A percentile compares a stretch with the other conserved stretches of the same genome.
Evolutionary conservation across 306 rosid genomes (phyloP).

Genomic region (Glycine soja): DNA sequence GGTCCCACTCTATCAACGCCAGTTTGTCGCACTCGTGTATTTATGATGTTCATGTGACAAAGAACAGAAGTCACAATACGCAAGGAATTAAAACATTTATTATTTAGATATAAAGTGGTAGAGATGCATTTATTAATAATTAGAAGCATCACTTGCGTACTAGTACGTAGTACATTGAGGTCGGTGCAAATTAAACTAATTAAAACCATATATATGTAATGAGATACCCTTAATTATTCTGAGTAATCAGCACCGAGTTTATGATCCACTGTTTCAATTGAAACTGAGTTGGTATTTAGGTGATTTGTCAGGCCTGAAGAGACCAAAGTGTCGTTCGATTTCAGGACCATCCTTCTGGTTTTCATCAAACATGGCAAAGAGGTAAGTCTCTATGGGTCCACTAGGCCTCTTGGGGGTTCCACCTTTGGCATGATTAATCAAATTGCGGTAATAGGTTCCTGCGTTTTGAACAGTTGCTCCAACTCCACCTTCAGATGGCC

Average conservation of each 20-base stretch:
- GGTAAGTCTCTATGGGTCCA: slow-evolving; percentile 54
- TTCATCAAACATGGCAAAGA: slow-evolving; percentile 69
- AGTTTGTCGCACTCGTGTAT: neutral
- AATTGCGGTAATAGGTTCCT: slow-evolving; percentile 53
- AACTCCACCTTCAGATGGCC: slow-evolving; percentile 68
- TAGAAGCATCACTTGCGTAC: slow-evolving; percentile 1
- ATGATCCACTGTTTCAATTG: neutral
- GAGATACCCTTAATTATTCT: slow-evolving; percentile 11
- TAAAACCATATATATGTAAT: no score
- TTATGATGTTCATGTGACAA: neutral
- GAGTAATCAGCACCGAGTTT: no score
- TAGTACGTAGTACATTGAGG: neutral
- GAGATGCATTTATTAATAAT: slow-evolving; percentile 29
- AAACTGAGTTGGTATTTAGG: slow-evolving; percentile 59
- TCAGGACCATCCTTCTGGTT: slow-evolving; percentile 42
- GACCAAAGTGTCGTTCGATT: slow-evolving; percentile 58
- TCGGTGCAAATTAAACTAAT: neutral
- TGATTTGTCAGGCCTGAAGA: slow-evolving; percentile 53
- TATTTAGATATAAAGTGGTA: neutral
- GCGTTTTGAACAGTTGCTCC: slow-evolving; percentile 61
- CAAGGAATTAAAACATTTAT: neutral
- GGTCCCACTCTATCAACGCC: no score
- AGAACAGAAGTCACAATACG: neutral
- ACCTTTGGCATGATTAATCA: slow-evolving; percentile 59
- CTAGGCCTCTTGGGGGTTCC: slow-evolving; percentile 67